Percentiles rank a stretch among this genome's conserved stretches.
Conservation (phyloP, 768 basidiomycete genomes). For the Botryobasidium botryosum region DNA sequence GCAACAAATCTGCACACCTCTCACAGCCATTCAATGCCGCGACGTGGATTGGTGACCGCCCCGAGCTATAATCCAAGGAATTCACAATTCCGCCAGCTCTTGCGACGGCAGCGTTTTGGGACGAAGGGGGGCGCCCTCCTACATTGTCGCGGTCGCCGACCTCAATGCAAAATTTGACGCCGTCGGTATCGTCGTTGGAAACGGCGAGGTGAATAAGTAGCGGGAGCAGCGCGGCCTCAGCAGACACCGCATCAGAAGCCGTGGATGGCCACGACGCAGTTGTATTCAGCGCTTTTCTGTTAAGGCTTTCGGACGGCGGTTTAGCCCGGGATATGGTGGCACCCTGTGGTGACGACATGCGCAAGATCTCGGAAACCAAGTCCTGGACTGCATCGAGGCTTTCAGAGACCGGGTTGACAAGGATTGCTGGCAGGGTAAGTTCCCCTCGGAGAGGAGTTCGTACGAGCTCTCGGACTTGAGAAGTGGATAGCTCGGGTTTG, state of each 20-base stretch:
- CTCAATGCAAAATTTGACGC: slow-evolving; percentile 41
- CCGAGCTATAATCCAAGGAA: slow-evolving; percentile 49
- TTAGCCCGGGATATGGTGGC: slow-evolving; percentile 13
- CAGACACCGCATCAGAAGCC: slow-evolving; percentile 51
- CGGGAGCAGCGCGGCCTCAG: slow-evolving; percentile 55
- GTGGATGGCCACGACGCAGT: slow-evolving; percentile 65
- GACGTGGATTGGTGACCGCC: slow-evolving; percentile 60
- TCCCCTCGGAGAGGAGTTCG: slow-evolving; percentile 74
- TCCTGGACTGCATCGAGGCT: slow-evolving; percentile 45
- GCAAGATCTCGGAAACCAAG: slow-evolving; percentile 50
- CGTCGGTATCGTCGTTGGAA: slow-evolving; percentile 47
- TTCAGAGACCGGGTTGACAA: slow-evolving; percentile 17
- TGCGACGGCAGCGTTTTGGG: slow-evolving; percentile 1
- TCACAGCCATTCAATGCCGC: slow-evolving; percentile 53
- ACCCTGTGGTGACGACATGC: slow-evolving; percentile 32
- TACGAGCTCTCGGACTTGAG: slow-evolving; percentile 60
- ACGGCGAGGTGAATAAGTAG: slow-evolving; percentile 67
- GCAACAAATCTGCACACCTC: slow-evolving; percentile 28
- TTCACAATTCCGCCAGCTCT: slow-evolving; percentile 50
- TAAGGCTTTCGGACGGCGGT: slow-evolving; percentile 13
- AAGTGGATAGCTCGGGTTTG: slow-evolving; percentile 53
- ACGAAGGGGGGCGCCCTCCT: no score
- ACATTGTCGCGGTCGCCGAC: slow-evolving; percentile 7
- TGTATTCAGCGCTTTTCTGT: slow-evolving; percentile 25
- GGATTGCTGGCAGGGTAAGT: slow-evolving; percentile 37